A percentile compares a stretch with the other conserved stretches of the same genome.
phyloP scores from a whole-genome alignment of 805 yeast genomes.

The Metschnikowia borealis region DNA sequence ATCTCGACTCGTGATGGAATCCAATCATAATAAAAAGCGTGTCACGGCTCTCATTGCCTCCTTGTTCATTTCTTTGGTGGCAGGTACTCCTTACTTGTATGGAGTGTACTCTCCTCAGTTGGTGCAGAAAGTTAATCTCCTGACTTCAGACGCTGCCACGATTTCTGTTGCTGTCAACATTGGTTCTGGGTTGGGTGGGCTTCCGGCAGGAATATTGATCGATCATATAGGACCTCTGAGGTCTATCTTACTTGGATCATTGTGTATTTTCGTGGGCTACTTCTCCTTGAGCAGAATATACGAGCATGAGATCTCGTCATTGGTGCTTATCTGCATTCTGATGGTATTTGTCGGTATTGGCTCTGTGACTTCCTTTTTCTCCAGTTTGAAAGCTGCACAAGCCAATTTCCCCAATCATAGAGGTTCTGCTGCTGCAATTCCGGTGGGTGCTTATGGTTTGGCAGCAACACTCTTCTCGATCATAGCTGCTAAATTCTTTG shows the following conservation, averaged over 20 bases:
- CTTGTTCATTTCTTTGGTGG: slow-evolving; percentile 54
- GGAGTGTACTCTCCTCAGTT: slow-evolving; percentile 77
- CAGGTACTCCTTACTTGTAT: slow-evolving; percentile 73
- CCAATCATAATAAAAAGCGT: neutral
- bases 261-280: slow-evolving; percentile 53
- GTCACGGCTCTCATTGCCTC: slow-evolving; percentile 27
- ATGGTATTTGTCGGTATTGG: slow-evolving; percentile 61
- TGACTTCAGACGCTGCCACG: slow-evolving; percentile 59
- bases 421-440: slow-evolving; percentile 67
- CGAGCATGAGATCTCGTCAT: slow-evolving; percentile 32
- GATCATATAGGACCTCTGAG: slow-evolving; percentile 56
- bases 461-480: slow-evolving; percentile 64
- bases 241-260: slow-evolving; percentile 53
- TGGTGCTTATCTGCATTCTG: slow-evolving; percentile 44
- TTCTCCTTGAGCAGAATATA: slow-evolving; percentile 47
- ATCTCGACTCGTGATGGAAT: neutral
- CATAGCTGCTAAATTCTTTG: slow-evolving; percentile 50
- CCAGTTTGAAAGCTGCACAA: slow-evolving; percentile 52
- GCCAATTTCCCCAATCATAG: slow-evolving; percentile 67
- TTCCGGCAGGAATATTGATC: slow-evolving; percentile 65
- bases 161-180: slow-evolving; percentile 54
- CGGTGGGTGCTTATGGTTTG: slow-evolving; percentile 66
- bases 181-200: slow-evolving; percentile 68
- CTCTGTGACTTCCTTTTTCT: slow-evolving; percentile 58
- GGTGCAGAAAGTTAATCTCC: slow-evolving; percentile 50